These are phyloP conservation scores for Mycotypha africana DNA, from an alignment of 371 early-diverging fungal species.

Conservation along the genomic window DNA sequence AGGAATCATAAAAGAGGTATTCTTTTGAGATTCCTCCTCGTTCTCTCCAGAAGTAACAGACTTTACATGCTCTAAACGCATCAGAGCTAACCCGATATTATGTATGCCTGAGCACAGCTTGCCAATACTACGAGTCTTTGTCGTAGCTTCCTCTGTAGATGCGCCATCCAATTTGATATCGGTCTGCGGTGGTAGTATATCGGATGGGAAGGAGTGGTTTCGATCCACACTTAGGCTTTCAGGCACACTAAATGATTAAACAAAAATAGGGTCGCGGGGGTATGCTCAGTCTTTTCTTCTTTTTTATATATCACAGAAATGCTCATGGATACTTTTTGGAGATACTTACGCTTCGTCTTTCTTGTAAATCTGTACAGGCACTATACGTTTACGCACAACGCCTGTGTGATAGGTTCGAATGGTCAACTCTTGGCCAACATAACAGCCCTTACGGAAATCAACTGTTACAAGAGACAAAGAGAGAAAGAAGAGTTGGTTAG, in stretches of 20 bases:
- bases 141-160: constrained; percentile 21
- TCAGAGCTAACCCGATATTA: constrained; percentile 84
- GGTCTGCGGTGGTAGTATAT: constrained; percentile 37
- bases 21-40: no score
- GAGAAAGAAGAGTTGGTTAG: no score
- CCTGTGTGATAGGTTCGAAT: constrained; percentile 95
- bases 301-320: no score
- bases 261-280: no score
- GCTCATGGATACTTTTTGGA: neutral
- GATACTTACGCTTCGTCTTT: constrained; percentile 33
- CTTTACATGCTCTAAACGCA: constrained; percentile 73
- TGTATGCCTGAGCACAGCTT: constrained; percentile 59
- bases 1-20: constrained; percentile 24
- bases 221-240: constrained; percentile 27
- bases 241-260: constrained; percentile 26
- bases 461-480: constrained; percentile 55
- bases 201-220: constrained; percentile 8
- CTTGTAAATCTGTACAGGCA: constrained; percentile 70
- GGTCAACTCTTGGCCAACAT: constrained; percentile 96
- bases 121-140: constrained; percentile 58
- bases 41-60: constrained; percentile 5
- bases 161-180: constrained; percentile 40
- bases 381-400: constrained; percentile 86
- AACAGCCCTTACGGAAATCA: constrained; percentile 96
- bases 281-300: no score